A percentile compares a stretch with the other conserved stretches of the same genome.
Evolutionary conservation across 495 filamentous ascomycete species (phyloP).

Genomic region (Penicillium mononematosum): DNA sequence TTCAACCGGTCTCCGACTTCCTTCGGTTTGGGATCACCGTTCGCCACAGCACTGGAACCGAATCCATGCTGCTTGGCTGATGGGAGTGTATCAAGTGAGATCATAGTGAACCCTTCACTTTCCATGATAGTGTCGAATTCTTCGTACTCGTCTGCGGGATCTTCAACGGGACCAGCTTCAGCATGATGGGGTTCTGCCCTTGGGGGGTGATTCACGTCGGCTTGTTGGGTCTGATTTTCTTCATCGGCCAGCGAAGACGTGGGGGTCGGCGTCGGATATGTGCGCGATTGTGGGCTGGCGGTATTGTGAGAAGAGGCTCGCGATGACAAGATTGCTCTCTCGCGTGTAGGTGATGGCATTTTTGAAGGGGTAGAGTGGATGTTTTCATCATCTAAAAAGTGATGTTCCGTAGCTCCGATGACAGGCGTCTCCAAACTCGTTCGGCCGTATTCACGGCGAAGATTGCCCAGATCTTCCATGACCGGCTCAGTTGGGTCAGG

Average conservation of each 20-base stretch:
- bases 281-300: constrained; percentile 34
- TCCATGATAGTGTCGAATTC: constrained; percentile 59
- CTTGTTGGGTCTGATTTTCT: constrained; percentile 24
- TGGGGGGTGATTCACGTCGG: constrained; percentile 1
- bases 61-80: constrained; percentile 44
- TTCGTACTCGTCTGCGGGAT: constrained; percentile 51
- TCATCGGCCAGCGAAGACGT: constrained; percentile 44
- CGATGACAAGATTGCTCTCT: constrained; percentile 28
- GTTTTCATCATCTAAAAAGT: constrained; percentile 32
- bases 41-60: constrained; percentile 27
- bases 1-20: constrained; percentile 30
- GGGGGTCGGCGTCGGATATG: constrained; percentile 44
- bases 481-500: constrained; percentile 16
- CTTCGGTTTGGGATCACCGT: constrained; percentile 30
- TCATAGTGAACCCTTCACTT: constrained; percentile 61
- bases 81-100: constrained; percentile 53
- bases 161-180: constrained; percentile 16
- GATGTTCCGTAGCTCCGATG: constrained; percentile 32
- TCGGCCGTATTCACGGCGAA: constrained; percentile 22
- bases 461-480: constrained; percentile 1
- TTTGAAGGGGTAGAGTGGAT: constrained; percentile 44
- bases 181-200: constrained; percentile 8
- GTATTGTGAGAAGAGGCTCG: constrained; percentile 36
- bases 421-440: constrained; percentile 32
- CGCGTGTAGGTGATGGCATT: constrained; percentile 38